Conservation (phyloP, 2,329 filamentous ascomycete genomes). For the Aspergillus nomiae region DNA sequence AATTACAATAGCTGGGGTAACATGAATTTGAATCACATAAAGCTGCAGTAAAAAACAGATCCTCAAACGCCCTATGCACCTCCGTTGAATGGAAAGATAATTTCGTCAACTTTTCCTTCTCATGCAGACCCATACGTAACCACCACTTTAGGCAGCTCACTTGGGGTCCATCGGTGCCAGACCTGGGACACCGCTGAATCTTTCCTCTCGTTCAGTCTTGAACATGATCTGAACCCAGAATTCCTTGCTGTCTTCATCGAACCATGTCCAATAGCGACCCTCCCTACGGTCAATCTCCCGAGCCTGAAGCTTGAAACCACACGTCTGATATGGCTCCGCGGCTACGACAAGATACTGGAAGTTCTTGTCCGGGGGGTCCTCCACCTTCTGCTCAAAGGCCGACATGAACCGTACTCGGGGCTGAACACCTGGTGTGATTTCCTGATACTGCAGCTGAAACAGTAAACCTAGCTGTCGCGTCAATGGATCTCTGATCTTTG, state of each 20-base stretch:
- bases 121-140: neutral
- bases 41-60: slow-evolving; percentile 14
- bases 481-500: slow-evolving; percentile 86
- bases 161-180: slow-evolving; percentile 53
- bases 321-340: slow-evolving; percentile 97
- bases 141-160: slow-evolving; percentile 19
- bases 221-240: slow-evolving; percentile 98
- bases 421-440: slow-evolving; percentile 73
- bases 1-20: slow-evolving; percentile 1
- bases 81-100: slow-evolving; percentile 5
- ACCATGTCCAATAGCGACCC: slow-evolving; percentile 89
- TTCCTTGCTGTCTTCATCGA: slow-evolving; percentile 92
- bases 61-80: slow-evolving; percentile 16
- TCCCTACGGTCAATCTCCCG: slow-evolving; percentile 88
- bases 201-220: slow-evolving; percentile 95
- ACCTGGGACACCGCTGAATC: slow-evolving; percentile 70
- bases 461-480: slow-evolving; percentile 86
- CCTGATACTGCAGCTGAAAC: slow-evolving; percentile 96
- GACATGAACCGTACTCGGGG: slow-evolving; percentile 97
- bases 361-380: slow-evolving; percentile 86
- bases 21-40: slow-evolving; percentile 8
- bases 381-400: slow-evolving; percentile 92
- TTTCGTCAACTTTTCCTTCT: slow-evolving; percentile 6
- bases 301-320: slow-evolving; percentile 92
- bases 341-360: slow-evolving; percentile 95